Base-by-base conservation (phyloP, 1,139 yeast genomes). In the Taphrina flavorubra region DNA sequence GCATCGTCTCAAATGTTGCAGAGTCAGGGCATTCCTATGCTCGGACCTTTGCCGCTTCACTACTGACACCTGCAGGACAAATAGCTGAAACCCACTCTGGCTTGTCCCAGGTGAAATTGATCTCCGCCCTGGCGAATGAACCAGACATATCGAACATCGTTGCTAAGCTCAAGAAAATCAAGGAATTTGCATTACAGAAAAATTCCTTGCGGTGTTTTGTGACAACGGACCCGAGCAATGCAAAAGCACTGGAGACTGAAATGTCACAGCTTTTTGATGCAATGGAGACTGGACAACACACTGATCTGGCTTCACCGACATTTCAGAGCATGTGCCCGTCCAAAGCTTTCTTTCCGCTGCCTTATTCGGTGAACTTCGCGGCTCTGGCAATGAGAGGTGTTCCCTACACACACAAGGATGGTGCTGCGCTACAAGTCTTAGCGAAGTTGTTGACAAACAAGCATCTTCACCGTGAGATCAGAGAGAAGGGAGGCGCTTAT, bases 401-500 rank as follows among this genome's bases (percentile, higher is more conserved):
- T 1, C 82, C 86, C 2, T 92, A 90, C 76, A 78, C 82, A 2
- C 84, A 87, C 68, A 80, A 81, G 67, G 97, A 92, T 72, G 92
- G 97, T 55, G 97, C 98, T 0, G 82, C 92, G 0, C 82, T 94
- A 63, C 97, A 91, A 77, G 86, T 94, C 0, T 81, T 94, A 67
- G 84, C 97, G 0, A 95, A 89, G 74, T 78, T 94, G 69, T 79
- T 92, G 73, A 87, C 97, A 0, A 92, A 88, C 78, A 89, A 90
- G 76, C 86, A 90, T 73, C 81, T 95, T 63, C 99, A 94, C 77
- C 86, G 91, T 13, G 97, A 92, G 72, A 87, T 94, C 56, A 85
- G 99, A 74, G 99, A 94, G 77, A 87, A 94, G 74, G 97, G 97
- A 71, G 99, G 99, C 68, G 99, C 99, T 0, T 94, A 94, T 76